Percentiles rank a stretch among this genome's conserved stretches.
Evolutionary conservation across 345 rosid genomes (phyloP).

Genomic region (Populus deltoides): DNA sequence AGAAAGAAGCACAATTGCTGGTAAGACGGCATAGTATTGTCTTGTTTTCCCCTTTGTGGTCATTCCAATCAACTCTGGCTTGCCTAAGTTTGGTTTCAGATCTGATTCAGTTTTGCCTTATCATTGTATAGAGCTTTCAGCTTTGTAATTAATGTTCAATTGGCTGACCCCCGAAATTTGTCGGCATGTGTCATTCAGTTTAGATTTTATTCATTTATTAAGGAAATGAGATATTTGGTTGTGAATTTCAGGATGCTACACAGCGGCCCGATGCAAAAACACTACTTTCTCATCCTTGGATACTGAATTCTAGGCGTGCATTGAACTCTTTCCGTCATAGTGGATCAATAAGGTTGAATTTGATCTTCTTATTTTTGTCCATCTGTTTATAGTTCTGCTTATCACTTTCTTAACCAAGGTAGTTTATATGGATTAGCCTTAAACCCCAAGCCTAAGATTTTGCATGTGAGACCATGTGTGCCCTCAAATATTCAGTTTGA

Average conservation of each 20-base stretch:
- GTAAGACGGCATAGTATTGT: background rate
- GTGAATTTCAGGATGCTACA: slow-evolving; percentile 76
- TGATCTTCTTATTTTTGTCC: background rate
- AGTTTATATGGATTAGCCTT: background rate
- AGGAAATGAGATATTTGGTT: slow-evolving; percentile 13
- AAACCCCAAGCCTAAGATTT: background rate
- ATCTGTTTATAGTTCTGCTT: background rate
- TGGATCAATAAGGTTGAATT: slow-evolving; percentile 64
- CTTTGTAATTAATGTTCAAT: background rate
- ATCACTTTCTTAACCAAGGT: background rate
- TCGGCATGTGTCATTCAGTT: background rate
- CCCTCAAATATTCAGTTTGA: background rate
- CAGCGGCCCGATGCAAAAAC: slow-evolving; percentile 99
- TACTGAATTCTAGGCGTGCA: slow-evolving; percentile 77
- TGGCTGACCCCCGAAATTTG: background rate
- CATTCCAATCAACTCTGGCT: background rate
- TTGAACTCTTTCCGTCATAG: slow-evolving; percentile 86
- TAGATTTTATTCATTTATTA: background rate
- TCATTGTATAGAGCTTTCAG: background rate
- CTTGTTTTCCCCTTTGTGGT: background rate
- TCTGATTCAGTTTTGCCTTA: background rate
- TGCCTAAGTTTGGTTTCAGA: background rate
- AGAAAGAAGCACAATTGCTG: background rate
- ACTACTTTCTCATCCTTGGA: slow-evolving; percentile 99
- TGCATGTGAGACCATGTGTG: background rate